Base-by-base conservation (phyloP, 192 early-diverging fungal species). In the Funneliformis mosseae region DNA sequence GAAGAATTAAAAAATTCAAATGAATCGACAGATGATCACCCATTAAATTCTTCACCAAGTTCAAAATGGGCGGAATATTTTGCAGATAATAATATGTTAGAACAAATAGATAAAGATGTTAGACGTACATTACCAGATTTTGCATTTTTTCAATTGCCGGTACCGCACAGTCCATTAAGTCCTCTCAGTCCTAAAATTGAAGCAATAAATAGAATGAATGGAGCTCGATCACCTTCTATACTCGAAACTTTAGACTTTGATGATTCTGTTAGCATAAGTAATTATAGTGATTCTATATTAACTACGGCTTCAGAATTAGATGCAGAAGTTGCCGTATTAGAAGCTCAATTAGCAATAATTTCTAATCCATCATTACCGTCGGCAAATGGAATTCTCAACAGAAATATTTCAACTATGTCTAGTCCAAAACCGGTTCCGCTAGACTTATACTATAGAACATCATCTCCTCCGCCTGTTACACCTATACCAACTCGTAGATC, bases 21-120 rank as follows among this genome's bases (percentile, higher is more conserved):
- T 38, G 42, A 41, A 14, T 76, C 81, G 21, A 76, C 64, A 48
- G 83, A 86, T 71, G 88, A 85, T 80, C 84, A 88, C 79, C 85
- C 85, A 21, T 80, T 86, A 38, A 90, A 82, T 78, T 55, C 79
- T 41, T 85, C 82, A 50, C 84, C 82, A 11, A 84, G 83, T 72
- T 88, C 90, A 16, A 91, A 92, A 66, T 92, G 92, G 92, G 84
- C 87, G 0, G 80, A 81, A 48, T 91, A 90, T 81, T 91, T 93
- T 50, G 81, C 89, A 71, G 91, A 93, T 61, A 88, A 89, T 60
- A 80, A 70, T 12, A 87, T 88, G 8, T 73, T 93, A 16, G 91
- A 94, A 43, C 92, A 94, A 80, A 93, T 94, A 33, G 92, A 94
- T 83, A 93, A 92, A 76, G 93, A 95, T 81, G 90, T 93, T 5